A percentile compares a stretch with the other conserved stretches of the same genome.
Conservation (phyloP, 352 stramenopile genomes). For the Aphanomyces invadans region DNA sequence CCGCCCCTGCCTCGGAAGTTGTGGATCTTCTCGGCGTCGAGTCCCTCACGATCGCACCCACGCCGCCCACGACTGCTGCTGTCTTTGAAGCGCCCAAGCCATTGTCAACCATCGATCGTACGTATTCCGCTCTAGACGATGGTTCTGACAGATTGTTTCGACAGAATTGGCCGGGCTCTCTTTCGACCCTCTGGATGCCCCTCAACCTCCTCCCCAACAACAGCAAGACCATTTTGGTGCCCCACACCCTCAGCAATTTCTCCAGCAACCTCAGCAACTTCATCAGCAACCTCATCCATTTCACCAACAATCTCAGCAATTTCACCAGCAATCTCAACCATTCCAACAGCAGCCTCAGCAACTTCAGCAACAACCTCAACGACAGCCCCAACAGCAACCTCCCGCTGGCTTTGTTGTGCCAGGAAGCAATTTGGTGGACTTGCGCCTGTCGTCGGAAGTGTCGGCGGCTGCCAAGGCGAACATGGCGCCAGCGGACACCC, state of each 20-base stretch:
- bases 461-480: slow-evolving; percentile 3
- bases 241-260: neutral
- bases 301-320: slow-evolving; percentile 7
- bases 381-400: neutral
- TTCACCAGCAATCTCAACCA: slow-evolving; percentile 11
- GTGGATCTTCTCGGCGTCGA: slow-evolving; percentile 19
- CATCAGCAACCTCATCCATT: neutral
- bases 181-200: slow-evolving; percentile 7
- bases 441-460: slow-evolving; percentile 19
- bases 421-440: slow-evolving; percentile 17
- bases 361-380: neutral
- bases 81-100: neutral
- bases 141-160: neutral
- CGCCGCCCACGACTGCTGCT: neutral
- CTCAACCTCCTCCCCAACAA: neutral
- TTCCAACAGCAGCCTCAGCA: neutral
- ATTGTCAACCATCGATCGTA: slow-evolving; percentile 24
- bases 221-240: neutral
- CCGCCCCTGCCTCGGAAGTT: neutral
- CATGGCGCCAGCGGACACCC: slow-evolving; percentile 3
- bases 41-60: slow-evolving; percentile 9
- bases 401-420: slow-evolving; percentile 12
- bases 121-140: neutral
- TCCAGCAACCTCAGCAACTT: slow-evolving; percentile 2
- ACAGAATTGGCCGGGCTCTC: slow-evolving; percentile 21